Base-by-base conservation (phyloP, 352 stramenopile species). In the Phytopythium mirpurense region DNA sequence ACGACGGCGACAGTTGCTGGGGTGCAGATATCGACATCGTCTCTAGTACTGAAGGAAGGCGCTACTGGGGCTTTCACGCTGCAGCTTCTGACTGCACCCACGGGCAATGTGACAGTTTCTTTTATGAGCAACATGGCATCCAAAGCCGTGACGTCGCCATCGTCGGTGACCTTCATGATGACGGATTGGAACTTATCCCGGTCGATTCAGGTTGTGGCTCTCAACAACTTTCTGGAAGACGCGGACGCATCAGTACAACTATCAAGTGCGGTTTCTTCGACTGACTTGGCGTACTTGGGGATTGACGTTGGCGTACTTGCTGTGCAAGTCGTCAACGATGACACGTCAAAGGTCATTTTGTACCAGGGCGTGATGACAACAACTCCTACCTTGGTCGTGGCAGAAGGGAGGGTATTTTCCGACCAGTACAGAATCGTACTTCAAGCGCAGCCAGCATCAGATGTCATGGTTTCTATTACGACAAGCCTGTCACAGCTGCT, bases 221-320 rank as follows among this genome's bases (percentile, higher is more conserved):
- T 72, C 0, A 83, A 83, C 47, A 76, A 88, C 36, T 83, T 72
- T 36, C 2, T 88, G 3, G 70, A 88, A 49, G 72, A 86, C 42
- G 51, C 46, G 0, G 67, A 82, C 38, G 57, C 47, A 2, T 42
- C 54, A 3, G 62, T 66, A 19, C 53, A 27, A 0, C 57, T 85
- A 32, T 59, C 47, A 2, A 41, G 58, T 3, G 54, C 60, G 3
- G 60, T 78, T 19, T 52, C 41, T 0, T 78, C 72, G 8, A 67
- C 26, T 0, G 78, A 88, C 49, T 16, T 49, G 0, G 11, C 80
- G 5, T 86, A 88, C 43, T 51, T 57, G 0, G 42, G 35, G 0
- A 72, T 63, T 19, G 3, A 32, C 1, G 37, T 77, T 9, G 47
- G 49, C 11, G 32, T 57, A 7, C 16, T 80, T 12, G 48, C 54